These are phyloP conservation scores for Oryza punctata DNA, from an alignment of 176 grass and related monocot genomes.

Conservation along the genomic window DNA sequence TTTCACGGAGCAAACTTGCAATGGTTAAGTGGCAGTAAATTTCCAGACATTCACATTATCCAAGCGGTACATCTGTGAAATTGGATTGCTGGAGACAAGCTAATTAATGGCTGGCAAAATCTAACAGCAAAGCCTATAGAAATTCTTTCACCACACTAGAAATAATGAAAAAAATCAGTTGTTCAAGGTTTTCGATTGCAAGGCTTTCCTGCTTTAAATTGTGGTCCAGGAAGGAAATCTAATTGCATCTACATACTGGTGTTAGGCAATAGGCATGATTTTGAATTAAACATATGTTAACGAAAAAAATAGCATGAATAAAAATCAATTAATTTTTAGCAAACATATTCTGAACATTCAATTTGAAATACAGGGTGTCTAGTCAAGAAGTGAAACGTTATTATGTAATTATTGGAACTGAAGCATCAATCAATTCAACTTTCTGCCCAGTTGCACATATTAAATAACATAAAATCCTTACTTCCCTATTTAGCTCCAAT, in stretches of 20 bases:
- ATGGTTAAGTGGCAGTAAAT: background rate
- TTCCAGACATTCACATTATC: background rate
- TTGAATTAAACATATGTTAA: background rate
- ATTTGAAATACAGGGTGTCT: background rate
- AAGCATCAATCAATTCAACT: conserved; percentile 23
- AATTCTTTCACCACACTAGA: background rate
- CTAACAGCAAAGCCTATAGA: background rate
- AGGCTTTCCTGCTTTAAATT: conserved; percentile 9
- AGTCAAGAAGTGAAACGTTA: background rate
- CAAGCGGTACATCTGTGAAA: background rate
- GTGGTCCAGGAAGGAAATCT: background rate
- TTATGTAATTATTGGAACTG: background rate
- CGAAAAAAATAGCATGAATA: background rate
- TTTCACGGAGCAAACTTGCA: conserved; percentile 7
- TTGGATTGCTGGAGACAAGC: background rate
- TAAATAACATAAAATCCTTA: background rate
- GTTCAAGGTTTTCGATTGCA: background rate
- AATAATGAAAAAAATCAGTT: conserved; percentile 1
- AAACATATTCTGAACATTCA: background rate
- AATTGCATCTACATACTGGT: background rate
- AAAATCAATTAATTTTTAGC: background rate
- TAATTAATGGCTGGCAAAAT: background rate
- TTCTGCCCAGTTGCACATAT: background rate
- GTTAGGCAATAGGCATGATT: background rate
- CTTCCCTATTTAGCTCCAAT: conserved; percentile 16